phyloP scores from a whole-genome alignment of 768 basidiomycete genomes.

The Lentinula guzmanii region DNA sequence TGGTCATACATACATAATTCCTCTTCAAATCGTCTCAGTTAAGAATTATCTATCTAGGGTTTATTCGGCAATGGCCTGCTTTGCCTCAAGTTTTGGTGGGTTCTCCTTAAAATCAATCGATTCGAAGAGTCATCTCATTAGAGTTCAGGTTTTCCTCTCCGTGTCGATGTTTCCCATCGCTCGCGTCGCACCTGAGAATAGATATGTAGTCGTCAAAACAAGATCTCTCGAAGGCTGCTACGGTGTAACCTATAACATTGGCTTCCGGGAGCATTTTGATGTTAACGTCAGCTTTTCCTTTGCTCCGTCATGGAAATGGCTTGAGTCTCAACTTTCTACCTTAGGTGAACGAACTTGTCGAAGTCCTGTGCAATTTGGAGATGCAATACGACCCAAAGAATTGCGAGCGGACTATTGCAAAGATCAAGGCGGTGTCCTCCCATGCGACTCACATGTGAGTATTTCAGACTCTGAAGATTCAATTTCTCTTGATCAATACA shows the following conservation, averaged over 20 bases:
- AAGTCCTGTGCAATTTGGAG: slow-evolving; percentile 47
- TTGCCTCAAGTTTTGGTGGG: slow-evolving; percentile 60
- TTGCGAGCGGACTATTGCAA: slow-evolving; percentile 24
- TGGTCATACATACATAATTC: not conserved
- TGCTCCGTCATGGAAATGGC: not conserved
- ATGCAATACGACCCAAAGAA: slow-evolving; percentile 26
- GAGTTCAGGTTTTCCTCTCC: slow-evolving; percentile 53
- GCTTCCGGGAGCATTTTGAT: slow-evolving; percentile 58
- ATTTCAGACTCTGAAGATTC: not conserved
- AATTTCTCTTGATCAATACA: no score
- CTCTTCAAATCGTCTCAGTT: not conserved
- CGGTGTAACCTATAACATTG: slow-evolving; percentile 51
- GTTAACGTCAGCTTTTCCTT: slow-evolving; percentile 24
- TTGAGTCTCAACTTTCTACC: not conserved
- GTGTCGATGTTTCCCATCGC: slow-evolving; percentile 47
- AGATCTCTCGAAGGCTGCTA: slow-evolving; percentile 56
- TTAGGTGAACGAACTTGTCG: slow-evolving; percentile 40
- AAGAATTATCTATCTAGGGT: slow-evolving; percentile 27
- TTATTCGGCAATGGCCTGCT: slow-evolving; percentile 62
- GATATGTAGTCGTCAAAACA: slow-evolving; percentile 54
- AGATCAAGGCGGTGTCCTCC: slow-evolving; percentile 34
- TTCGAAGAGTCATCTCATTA: not conserved
- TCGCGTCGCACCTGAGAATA: slow-evolving; percentile 40
- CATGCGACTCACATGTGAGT: slow-evolving; percentile 55
- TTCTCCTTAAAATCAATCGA: slow-evolving; percentile 4